Conservation (phyloP, 2,329 filamentous ascomycete genomes). For the Neopestalotiopsis rosae region DNA sequence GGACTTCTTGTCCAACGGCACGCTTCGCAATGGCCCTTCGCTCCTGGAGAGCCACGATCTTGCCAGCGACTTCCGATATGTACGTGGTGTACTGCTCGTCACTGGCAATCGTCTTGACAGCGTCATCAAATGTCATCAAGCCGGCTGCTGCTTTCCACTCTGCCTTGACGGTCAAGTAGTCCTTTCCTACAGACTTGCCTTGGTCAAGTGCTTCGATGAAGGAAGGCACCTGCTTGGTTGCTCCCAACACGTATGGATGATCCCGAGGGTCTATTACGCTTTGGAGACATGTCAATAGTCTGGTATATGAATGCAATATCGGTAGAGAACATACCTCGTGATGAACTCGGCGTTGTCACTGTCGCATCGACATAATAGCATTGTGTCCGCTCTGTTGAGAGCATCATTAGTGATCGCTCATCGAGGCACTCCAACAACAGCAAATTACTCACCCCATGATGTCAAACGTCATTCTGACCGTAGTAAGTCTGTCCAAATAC, state of each 20-base stretch:
- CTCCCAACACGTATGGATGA: slow-evolving; percentile 44
- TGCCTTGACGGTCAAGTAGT: slow-evolving; percentile 31
- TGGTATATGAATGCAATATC: no score
- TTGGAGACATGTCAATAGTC: slow-evolving; percentile 16
- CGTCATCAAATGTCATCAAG: slow-evolving; percentile 41
- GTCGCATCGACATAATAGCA: slow-evolving; percentile 45
- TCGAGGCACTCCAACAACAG: no score
- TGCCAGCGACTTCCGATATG: slow-evolving; percentile 15
- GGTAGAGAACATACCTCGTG: slow-evolving; percentile 24
- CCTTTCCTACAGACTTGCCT: slow-evolving; percentile 31
- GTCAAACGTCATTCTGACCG: slow-evolving; percentile 45
- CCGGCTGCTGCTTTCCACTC: slow-evolving; percentile 39
- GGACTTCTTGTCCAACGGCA: slow-evolving; percentile 28
- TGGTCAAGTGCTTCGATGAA: slow-evolving; percentile 31
- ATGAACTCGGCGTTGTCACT: slow-evolving; percentile 44
- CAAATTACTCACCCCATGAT: slow-evolving; percentile 35
- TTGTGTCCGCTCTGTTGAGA: slow-evolving; percentile 36
- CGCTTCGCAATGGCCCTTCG: slow-evolving; percentile 27
- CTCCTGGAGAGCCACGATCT: slow-evolving; percentile 2
- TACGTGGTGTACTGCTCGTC: slow-evolving; percentile 35
- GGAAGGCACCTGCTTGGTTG: slow-evolving; percentile 37
- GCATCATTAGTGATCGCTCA: not conserved
- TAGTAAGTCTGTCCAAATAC: slow-evolving; percentile 41
- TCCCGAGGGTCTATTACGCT: slow-evolving; percentile 42
- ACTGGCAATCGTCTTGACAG: slow-evolving; percentile 33